Conservation (phyloP, 1,139 yeast species). For the Chernovozyma sophiae-reginae region DNA sequence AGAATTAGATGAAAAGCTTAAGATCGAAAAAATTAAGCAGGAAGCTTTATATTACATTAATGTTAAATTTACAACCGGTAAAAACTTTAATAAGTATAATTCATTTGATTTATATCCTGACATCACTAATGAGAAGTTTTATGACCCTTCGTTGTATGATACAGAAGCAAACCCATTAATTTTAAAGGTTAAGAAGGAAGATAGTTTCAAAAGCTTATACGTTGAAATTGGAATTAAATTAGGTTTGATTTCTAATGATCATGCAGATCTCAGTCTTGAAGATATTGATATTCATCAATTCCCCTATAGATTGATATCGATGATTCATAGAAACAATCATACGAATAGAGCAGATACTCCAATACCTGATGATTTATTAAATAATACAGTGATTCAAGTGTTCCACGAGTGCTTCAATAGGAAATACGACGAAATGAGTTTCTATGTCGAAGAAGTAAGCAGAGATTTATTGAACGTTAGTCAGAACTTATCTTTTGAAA, state of each 20-base stretch:
- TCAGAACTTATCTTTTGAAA: conserved; percentile 7
- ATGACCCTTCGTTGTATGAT: conserved; percentile 44
- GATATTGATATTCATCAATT: conserved; percentile 17
- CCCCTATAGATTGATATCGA: conserved; percentile 58
- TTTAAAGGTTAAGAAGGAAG: conserved; percentile 56
- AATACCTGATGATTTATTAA: conserved; percentile 33
- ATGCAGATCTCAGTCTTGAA: conserved; percentile 8
- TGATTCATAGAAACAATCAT: conserved; percentile 68
- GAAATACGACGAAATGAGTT: conserved; percentile 43
- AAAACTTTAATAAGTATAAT: conserved; percentile 53
- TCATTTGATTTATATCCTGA: conserved; percentile 81
- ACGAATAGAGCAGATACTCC: conserved; percentile 64
- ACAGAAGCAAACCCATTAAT: conserved; percentile 47
- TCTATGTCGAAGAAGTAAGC: conserved; percentile 43
- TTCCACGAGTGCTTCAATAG: conserved; percentile 38
- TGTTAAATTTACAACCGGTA: conserved; percentile 50
- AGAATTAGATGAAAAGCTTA: conserved; percentile 55
- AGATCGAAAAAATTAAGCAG: conserved; percentile 60
- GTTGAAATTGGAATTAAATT: conserved; percentile 45
- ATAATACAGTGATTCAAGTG: conserved; percentile 31
- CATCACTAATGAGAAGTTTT: conserved; percentile 40
- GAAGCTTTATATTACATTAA: conserved; percentile 75
- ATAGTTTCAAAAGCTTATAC: conserved; percentile 49
- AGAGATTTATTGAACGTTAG: conserved; percentile 28
- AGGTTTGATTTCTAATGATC: conserved; percentile 21